Base-by-base conservation (phyloP, 2,329 filamentous ascomycete species). In the Scytalidium lignicola region DNA sequence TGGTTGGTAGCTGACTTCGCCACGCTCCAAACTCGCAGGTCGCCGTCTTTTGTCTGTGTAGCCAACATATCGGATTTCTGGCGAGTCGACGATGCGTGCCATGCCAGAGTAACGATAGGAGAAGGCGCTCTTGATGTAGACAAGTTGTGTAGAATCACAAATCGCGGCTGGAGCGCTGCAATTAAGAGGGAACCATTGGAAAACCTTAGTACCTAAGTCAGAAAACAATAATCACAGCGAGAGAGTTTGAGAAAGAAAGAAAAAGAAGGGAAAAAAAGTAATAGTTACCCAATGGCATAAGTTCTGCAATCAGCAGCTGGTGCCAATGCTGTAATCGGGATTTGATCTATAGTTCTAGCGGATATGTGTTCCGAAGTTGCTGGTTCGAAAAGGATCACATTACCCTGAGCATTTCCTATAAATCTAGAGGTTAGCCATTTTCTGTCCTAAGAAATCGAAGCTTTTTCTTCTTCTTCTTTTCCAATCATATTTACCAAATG, bases 1-100 rank as follows among this genome's bases (percentile, higher is more conserved):
- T 78, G 82, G 59, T 79, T 69, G 65, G 83, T 76, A 65, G 85
- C 74, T 51, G 79, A 80, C 68, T 97, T 99, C 18, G 92, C 83
- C 47, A 99, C 87, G 63, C 93, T 99, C 93, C 93, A 99, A 18
- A 99, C 91, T 58, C 91, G 81, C 42, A 99, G 73, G 63, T 99
- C 92, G 18, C 93, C 92, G 63, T 96, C 91, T 46, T 86, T 80
- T 3, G 90, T 93, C 69, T 97, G 92, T 8, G 90, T 88, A 1
- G 92, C 92, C 61, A 99, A 74, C 93, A 99, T 99, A 63, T 97
- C 92, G 1, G 93, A 96, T 70, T 95, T 96, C 67, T 96, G 91
- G 57, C 91, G 89, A 0, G 91, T 87, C 0, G 93, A 96, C 0
- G 93, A 96, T 32, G 92, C 91, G 74, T 99, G 93, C 93, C 93